Conservation (phyloP, 2,329 filamentous ascomycete genomes). For the Xylaria sp. region DNA sequence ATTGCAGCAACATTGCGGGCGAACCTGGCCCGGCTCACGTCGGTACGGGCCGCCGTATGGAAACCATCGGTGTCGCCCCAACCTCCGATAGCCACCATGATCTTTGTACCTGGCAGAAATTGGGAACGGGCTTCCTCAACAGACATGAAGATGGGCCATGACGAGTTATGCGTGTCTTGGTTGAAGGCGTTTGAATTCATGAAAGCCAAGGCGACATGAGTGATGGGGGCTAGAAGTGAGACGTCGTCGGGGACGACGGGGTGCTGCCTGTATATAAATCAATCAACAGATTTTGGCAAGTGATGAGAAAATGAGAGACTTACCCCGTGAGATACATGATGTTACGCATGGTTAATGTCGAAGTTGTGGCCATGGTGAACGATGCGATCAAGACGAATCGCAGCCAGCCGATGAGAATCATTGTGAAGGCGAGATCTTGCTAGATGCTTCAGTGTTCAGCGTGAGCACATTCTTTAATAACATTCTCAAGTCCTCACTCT, state of each 20-base stretch:
- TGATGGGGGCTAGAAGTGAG: slow-evolving; percentile 41
- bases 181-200: slow-evolving; percentile 48
- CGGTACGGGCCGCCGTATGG: slow-evolving; percentile 42
- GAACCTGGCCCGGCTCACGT: slow-evolving; percentile 44
- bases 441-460: neutral
- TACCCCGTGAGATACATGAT: slow-evolving; percentile 35
- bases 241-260: slow-evolving; percentile 27
- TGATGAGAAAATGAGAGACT: neutral
- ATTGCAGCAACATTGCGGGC: slow-evolving; percentile 54
- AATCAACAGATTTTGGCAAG: neutral
- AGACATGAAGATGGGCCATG: slow-evolving; percentile 47
- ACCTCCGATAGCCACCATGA: slow-evolving; percentile 61
- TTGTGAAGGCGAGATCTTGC: slow-evolving; percentile 1
- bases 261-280: slow-evolving; percentile 25
- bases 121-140: slow-evolving; percentile 46
- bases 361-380: slow-evolving; percentile 14
- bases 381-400: slow-evolving; percentile 14
- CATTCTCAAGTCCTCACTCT: too few species aligned
- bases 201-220: slow-evolving; percentile 52
- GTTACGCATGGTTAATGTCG: slow-evolving; percentile 25
- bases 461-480: too few species aligned
- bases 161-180: slow-evolving; percentile 37
- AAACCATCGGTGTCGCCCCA: slow-evolving; percentile 60
- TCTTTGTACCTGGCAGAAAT: slow-evolving; percentile 49
- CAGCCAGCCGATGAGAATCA: slow-evolving; percentile 8